phyloP scores from a whole-genome alignment of 768 basidiomycete species.

The Lentinula raphanica region DNA sequence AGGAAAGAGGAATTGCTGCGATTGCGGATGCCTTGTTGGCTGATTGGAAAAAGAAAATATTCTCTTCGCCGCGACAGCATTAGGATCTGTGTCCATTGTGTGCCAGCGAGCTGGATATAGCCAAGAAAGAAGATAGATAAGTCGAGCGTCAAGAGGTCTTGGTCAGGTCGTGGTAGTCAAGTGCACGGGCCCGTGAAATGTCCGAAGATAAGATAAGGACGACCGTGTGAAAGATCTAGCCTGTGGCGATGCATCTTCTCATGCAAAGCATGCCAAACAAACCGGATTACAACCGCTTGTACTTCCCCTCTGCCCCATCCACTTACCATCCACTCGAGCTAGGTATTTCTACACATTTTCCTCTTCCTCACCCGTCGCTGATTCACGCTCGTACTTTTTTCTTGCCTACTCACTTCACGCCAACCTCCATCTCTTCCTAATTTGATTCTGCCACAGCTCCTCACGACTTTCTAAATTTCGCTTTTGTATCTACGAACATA shows the following conservation, averaged over 20 bases:
- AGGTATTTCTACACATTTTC: not conserved
- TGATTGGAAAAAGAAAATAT: not conserved
- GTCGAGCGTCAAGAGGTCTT: too few relatives aligned
- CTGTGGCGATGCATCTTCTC: not conserved
- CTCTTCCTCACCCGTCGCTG: not conserved
- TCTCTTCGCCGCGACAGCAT: not conserved
- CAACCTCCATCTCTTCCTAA: not conserved
- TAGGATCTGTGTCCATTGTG: too few relatives aligned
- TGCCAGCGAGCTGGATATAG: too few relatives aligned
- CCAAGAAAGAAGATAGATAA: too few relatives aligned
- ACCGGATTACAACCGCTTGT: not conserved
- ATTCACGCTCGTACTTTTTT: not conserved
- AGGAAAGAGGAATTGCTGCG: not conserved
- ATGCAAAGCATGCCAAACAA: not conserved
- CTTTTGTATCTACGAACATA: constrained; percentile 10
- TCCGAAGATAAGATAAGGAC: too few relatives aligned
- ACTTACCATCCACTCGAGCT: not conserved
- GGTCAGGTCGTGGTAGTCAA: too few relatives aligned
- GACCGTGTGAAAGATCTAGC: too few relatives aligned
- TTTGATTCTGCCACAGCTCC: constrained; percentile 4
- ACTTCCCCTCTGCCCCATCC: constrained; percentile 3
- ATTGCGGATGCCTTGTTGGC: not conserved
- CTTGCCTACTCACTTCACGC: not conserved
- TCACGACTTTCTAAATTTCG: constrained; percentile 1
- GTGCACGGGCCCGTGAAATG: too few relatives aligned